These are phyloP conservation scores for Omphalotus olearius DNA, from an alignment of 1,284 basidiomycete genomes.

Conservation along the genomic window DNA sequence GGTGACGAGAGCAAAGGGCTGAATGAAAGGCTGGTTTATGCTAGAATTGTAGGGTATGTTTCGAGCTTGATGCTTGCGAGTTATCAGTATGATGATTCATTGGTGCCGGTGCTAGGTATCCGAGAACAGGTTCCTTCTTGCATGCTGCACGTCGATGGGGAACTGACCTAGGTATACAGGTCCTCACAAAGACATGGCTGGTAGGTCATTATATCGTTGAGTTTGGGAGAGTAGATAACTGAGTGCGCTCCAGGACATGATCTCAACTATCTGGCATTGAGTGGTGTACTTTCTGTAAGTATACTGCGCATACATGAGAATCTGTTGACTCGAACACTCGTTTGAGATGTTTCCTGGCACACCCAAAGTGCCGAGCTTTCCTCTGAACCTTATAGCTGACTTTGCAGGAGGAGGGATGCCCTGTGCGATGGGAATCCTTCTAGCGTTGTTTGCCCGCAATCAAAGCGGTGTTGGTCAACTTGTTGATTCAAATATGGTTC, in stretches of 20 bases:
- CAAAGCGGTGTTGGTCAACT: slow-evolving; percentile 68
- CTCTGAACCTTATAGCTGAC: slow-evolving; percentile 75
- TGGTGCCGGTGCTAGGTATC: slow-evolving; percentile 38
- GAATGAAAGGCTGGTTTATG: slow-evolving; percentile 61
- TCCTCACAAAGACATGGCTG: slow-evolving; percentile 64
- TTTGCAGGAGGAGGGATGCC: slow-evolving; percentile 80
- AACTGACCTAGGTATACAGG: slow-evolving; percentile 34
- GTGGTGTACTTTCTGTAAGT: slow-evolving; percentile 68
- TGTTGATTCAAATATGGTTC: slow-evolving; percentile 75
- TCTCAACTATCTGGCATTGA: slow-evolving; percentile 80
- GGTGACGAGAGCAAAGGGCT: slow-evolving; percentile 35
- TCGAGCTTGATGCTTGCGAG: neutral
- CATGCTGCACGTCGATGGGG: slow-evolving; percentile 5
- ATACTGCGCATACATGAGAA: neutral
- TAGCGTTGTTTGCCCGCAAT: slow-evolving; percentile 68
- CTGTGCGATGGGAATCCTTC: slow-evolving; percentile 69
- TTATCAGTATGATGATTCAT: neutral
- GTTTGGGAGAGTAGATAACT: too few species aligned
- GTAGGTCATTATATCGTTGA: slow-evolving; percentile 29
- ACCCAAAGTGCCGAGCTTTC: slow-evolving; percentile 70
- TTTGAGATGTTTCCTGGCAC: slow-evolving; percentile 64
- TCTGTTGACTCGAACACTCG: neutral
- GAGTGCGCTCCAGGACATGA: slow-evolving; percentile 57
- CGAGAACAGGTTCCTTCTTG: slow-evolving; percentile 43
- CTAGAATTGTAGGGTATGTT: slow-evolving; percentile 61